A percentile compares a stretch with the other conserved stretches of the same genome.
Conservation (phyloP, 768 basidiomycete genomes). For the Suillus fuscotomentosus region DNA sequence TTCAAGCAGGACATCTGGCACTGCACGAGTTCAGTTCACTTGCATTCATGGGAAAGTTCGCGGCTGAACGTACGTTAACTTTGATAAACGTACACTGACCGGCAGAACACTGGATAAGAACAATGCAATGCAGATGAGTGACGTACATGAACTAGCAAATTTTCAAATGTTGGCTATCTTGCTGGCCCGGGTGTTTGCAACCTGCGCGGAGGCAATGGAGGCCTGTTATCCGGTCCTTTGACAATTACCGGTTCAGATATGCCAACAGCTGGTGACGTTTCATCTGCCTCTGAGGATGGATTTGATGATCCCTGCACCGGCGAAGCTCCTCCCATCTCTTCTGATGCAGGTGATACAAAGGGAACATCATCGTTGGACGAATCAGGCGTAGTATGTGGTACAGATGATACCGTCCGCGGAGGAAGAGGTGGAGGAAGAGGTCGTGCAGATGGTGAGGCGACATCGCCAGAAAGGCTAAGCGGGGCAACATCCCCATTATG, state of each 20-base stretch:
- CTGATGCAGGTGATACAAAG: constrained; percentile 43
- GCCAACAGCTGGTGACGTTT: constrained; percentile 3
- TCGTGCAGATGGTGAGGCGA: constrained; percentile 22
- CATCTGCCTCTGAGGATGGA: constrained; percentile 4
- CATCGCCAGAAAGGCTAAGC: constrained; percentile 24
- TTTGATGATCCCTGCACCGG: constrained; percentile 18
- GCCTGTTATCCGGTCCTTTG: constrained; percentile 16
- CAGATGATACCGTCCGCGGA: constrained; percentile 37
- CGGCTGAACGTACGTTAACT: no score
- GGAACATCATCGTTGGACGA: constrained; percentile 21
- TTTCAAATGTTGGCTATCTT: constrained; percentile 9
- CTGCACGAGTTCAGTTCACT: no score
- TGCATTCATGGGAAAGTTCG: no score
- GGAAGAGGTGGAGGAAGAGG: constrained; percentile 38
- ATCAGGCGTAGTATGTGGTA: constrained; percentile 29
- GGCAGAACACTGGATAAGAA: no score
- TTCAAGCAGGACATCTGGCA: no score
- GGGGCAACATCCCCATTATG: constrained; percentile 30
- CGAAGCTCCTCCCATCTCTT: constrained; percentile 32
- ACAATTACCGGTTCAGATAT: constrained; percentile 7
- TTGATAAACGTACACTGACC: no score
- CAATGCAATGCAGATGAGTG: constrained; percentile 3
- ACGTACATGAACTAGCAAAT: neutral
- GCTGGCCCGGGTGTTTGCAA: constrained; percentile 4
- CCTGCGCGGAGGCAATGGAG: constrained; percentile 36